phyloP scores from a whole-genome alignment of 2,329 filamentous ascomycete genomes.

The Scedosporium apiospermum region DNA sequence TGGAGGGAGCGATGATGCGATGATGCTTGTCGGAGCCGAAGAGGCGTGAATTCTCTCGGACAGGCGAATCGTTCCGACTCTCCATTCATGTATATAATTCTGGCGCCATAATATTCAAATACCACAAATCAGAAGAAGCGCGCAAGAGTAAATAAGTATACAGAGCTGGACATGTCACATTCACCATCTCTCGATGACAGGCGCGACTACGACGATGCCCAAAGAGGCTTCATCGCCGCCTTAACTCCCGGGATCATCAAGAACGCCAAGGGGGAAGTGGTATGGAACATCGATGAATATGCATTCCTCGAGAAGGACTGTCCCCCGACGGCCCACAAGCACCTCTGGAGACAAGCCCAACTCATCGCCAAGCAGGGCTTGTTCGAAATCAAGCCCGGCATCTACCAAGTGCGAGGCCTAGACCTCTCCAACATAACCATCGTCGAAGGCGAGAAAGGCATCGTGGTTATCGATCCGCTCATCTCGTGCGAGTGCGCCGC shows the following conservation, averaged over 20 bases:
- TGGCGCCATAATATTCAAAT: no score
- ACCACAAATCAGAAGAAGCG: not conserved
- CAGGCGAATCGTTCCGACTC: no score
- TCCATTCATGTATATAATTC: no score
- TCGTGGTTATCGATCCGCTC: conserved; percentile 29
- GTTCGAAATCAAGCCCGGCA: conserved; percentile 21
- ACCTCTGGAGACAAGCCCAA: conserved; percentile 11
- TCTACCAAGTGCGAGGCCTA: conserved; percentile 30
- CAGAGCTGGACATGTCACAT: not conserved
- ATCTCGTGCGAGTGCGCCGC: conserved; percentile 24
- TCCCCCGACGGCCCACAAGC: conserved; percentile 8
- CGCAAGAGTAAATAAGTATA: no score
- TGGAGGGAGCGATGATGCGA: no score
- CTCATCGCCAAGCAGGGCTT: conserved; percentile 17
- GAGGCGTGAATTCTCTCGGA: no score
- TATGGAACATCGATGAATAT: conserved; percentile 20
- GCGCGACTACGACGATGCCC: conserved; percentile 11
- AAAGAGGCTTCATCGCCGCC: conserved; percentile 10
- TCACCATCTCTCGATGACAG: not conserved
- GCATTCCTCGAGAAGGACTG: conserved; percentile 8
- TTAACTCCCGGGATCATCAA: conserved; percentile 5
- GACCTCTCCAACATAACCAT: conserved; percentile 31
- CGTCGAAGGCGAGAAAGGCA: conserved; percentile 22
- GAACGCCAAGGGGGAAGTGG: conserved; percentile 7
- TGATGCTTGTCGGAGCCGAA: no score